Conservation (phyloP, 2,329 filamentous ascomycete species). For the Aspergillus sp. region DNA sequence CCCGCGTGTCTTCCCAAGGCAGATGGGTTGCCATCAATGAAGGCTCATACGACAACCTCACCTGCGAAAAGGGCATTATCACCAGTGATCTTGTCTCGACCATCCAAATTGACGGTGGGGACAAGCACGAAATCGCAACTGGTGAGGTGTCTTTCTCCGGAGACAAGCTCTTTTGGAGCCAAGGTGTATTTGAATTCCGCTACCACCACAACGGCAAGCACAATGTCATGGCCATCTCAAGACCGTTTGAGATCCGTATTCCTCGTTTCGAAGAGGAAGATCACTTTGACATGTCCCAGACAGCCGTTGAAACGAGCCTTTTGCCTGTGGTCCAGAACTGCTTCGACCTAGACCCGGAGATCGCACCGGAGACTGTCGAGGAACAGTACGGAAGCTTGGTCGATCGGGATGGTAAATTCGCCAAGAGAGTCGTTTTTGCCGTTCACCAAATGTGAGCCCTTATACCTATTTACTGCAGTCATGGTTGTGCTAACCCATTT, state of each 20-base stretch:
- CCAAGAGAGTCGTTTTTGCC: conserved; percentile 87
- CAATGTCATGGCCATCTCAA: conserved; percentile 90
- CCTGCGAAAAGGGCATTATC: conserved; percentile 77
- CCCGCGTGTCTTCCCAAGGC: conserved; percentile 81
- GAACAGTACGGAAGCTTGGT: conserved; percentile 85
- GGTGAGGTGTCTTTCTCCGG: conserved; percentile 88
- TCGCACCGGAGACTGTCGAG: conserved; percentile 78
- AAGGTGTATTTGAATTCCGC: conserved; percentile 93
- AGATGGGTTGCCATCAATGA: conserved; percentile 84
- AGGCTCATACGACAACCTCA: conserved; percentile 74
- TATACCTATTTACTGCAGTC: not conserved
- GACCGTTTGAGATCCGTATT: conserved; percentile 90
- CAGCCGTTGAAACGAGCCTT: conserved; percentile 74
- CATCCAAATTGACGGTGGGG: conserved; percentile 48
- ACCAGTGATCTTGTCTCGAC: conserved; percentile 65
- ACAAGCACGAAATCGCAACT: conserved; percentile 64
- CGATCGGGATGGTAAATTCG: conserved; percentile 85
- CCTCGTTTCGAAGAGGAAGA: conserved; percentile 78
- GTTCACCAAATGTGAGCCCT: conserved; percentile 80
- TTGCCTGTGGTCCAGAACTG: conserved; percentile 88
- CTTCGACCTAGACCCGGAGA: conserved; percentile 87
- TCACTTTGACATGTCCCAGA: conserved; percentile 64
- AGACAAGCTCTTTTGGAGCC: conserved; percentile 96
- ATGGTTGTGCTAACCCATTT: conserved; percentile 5
- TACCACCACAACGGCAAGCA: conserved; percentile 95